Percentiles rank a stretch among this genome's conserved stretches.
These are phyloP conservation scores for Pugionium cornutum DNA, from an alignment of 345 rosid species.

Conservation along the genomic window DNA sequence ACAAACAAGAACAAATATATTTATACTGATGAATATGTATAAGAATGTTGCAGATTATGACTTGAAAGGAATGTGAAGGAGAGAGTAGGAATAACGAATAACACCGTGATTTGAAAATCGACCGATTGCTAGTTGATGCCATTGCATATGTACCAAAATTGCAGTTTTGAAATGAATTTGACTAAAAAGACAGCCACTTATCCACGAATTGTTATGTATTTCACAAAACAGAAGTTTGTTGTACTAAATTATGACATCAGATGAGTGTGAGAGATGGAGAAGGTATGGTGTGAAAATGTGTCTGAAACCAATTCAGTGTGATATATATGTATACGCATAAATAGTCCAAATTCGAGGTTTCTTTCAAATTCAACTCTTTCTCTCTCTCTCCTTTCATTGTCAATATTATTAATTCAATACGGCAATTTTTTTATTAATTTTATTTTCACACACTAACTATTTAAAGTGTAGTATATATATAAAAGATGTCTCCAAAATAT, in stretches of 20 bases:
- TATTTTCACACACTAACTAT: conserved; percentile 11
- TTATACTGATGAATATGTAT: too few relatives aligned
- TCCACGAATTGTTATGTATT: not conserved
- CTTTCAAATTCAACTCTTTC: conserved; percentile 32
- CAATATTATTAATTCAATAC: conserved; percentile 18
- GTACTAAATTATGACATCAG: conserved; percentile 11
- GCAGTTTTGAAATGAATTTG: not conserved
- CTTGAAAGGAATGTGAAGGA: too few relatives aligned
- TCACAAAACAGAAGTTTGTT: not conserved
- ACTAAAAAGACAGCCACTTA: conserved; percentile 1
- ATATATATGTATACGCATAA: conserved; percentile 1
- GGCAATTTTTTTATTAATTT: not conserved
- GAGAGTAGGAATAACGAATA: too few relatives aligned
- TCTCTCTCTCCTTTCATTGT: conserved; percentile 14
- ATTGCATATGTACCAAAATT: not conserved
- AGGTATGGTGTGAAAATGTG: conserved; percentile 38
- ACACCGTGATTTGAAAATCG: not conserved
- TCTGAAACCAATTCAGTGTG: conserved; percentile 33
- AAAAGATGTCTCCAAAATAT: too few relatives aligned
- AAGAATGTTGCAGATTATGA: too few relatives aligned
- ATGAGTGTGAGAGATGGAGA: conserved; percentile 9
- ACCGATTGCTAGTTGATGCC: not conserved
- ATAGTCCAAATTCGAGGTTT: conserved; percentile 39
- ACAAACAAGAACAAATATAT: too few relatives aligned
- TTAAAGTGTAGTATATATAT: not conserved